Evolutionary conservation across 1,284 basidiomycete species (phyloP).

Genomic region (Apiotrichum veenhuisii): DNA sequence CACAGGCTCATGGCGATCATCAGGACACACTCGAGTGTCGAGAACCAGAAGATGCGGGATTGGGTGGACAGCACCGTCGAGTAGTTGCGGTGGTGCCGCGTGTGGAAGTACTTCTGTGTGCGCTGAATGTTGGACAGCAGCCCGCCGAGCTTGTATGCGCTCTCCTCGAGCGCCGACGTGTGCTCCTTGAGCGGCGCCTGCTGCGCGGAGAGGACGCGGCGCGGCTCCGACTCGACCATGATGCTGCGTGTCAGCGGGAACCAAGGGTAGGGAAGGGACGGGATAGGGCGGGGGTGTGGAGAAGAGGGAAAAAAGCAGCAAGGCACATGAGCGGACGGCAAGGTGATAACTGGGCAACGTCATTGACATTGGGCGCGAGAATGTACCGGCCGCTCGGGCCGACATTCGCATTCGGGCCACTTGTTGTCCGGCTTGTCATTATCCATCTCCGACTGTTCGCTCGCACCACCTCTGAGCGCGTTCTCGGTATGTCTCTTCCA

Average conservation of each 20-base stretch:
- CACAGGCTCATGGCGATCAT: constrained; percentile 71
- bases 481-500: too few relatives aligned
- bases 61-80: constrained; percentile 42
- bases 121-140: constrained; percentile 81
- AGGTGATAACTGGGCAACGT: too few relatives aligned
- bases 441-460: too few relatives aligned
- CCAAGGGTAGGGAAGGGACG: neutral
- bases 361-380: too few relatives aligned
- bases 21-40: constrained; percentile 67
- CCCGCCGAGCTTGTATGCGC: constrained; percentile 80
- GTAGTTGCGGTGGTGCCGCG: constrained; percentile 39
- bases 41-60: constrained; percentile 78
- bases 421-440: too few relatives aligned
- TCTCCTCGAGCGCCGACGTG: constrained; percentile 85
- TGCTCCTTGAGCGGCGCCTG: constrained; percentile 68
- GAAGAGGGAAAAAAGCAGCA: too few relatives aligned
- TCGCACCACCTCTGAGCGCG: too few relatives aligned
- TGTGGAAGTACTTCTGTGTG: constrained; percentile 72
- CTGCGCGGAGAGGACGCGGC: constrained; percentile 75
- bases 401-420: too few relatives aligned
- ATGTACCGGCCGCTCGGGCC: too few relatives aligned
- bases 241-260: constrained; percentile 52
- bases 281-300: neutral
- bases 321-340: too few relatives aligned
- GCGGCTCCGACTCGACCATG: constrained; percentile 92